Evolutionary conservation across 106 monocot genomes (phyloP).

Genomic region (Allium fistulosum): DNA sequence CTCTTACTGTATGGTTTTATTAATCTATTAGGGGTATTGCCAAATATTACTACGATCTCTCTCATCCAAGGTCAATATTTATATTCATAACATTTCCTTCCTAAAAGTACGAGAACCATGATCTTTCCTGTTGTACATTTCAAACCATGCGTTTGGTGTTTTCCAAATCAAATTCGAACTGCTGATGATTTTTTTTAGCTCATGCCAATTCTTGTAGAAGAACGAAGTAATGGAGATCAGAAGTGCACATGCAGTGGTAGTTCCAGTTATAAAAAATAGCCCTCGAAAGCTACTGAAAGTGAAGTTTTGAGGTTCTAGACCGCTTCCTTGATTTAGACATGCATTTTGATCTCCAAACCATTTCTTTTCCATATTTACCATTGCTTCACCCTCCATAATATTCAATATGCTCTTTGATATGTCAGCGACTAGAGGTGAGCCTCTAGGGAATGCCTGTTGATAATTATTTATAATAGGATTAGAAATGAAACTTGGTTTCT

Average conservation of each 20-base stretch:
- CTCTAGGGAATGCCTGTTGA: conserved; percentile 13
- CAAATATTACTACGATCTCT: no score
- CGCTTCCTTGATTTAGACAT: conserved; percentile 5
- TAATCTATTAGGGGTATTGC: no score
- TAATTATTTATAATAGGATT: no score
- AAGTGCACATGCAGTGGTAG: conserved; percentile 14
- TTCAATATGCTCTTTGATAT: conserved; percentile 11
- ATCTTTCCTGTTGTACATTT: conserved; percentile 12
- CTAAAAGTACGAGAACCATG: background rate
- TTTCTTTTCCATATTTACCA: conserved; percentile 7
- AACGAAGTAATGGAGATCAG: conserved; percentile 16
- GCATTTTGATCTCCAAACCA: conserved; percentile 15
- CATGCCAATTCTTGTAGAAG: conserved; percentile 10
- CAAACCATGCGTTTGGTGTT: background rate
- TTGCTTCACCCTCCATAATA: conserved; percentile 5
- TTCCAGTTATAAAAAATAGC: conserved; percentile 36
- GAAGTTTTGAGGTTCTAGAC: conserved; percentile 14
- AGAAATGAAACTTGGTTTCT: no score
- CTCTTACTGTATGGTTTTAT: no score
- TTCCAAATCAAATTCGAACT: conserved; percentile 1
- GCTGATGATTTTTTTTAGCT: background rate
- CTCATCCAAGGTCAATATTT: background rate
- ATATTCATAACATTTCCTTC: background rate
- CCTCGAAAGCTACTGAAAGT: conserved; percentile 28
- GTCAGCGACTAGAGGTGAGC: conserved; percentile 9